Evolutionary conservation across 495 filamentous ascomycete species (phyloP).

Genomic region (Annulohypoxylon stygium): DNA sequence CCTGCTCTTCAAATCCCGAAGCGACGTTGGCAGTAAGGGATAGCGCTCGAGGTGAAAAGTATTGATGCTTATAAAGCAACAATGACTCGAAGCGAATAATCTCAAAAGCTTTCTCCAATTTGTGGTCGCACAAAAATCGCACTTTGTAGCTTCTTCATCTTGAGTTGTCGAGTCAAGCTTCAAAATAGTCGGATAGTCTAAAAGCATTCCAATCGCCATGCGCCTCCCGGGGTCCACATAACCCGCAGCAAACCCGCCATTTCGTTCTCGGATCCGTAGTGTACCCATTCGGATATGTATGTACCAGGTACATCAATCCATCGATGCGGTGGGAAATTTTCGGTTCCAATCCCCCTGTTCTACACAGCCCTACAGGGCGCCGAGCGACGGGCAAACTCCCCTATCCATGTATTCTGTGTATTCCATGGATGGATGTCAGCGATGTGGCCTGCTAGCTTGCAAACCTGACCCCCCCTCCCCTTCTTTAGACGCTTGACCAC

Average conservation of each 20-base stretch:
- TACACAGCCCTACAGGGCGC: conserved; percentile 48
- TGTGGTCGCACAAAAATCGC: conserved; percentile 13
- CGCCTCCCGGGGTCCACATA: conserved; percentile 24
- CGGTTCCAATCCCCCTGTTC: conserved; percentile 32
- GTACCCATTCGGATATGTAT: background rate
- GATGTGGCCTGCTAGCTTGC: conserved; percentile 25
- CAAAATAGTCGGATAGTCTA: conserved; percentile 15
- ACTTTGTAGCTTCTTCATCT: conserved; percentile 24
- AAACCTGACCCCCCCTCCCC: conserved; percentile 6
- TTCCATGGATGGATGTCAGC: conserved; percentile 27
- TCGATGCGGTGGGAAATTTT: conserved; percentile 23
- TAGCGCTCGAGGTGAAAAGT: background rate
- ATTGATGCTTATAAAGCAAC: background rate
- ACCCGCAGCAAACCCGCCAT: conserved; percentile 34
- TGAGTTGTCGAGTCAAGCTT: conserved; percentile 44
- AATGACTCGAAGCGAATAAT: background rate
- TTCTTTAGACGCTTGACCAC: conserved; percentile 20
- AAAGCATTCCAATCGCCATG: conserved; percentile 20
- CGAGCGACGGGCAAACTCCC: conserved; percentile 26
- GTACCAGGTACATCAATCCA: conserved; percentile 20
- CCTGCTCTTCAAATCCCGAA: conserved; percentile 6
- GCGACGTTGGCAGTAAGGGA: background rate
- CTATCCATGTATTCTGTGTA: background rate
- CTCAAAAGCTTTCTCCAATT: conserved; percentile 4
- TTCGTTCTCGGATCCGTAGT: conserved; percentile 28